Conservation (phyloP, 805 yeast species). For the Kregervanrija fluxuum region DNA sequence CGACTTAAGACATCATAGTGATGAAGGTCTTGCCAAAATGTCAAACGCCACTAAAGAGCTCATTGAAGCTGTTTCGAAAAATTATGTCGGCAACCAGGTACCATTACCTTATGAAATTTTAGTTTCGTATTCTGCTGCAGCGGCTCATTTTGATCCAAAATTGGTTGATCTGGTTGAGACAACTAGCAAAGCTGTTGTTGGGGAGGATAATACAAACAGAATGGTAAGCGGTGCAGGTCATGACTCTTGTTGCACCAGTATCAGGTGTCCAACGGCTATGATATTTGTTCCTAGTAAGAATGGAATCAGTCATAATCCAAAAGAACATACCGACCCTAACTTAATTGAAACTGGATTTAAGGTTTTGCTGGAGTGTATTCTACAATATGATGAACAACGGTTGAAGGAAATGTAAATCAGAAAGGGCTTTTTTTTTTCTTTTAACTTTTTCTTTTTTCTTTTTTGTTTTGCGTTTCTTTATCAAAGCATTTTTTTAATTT, state of each 20-base stretch:
- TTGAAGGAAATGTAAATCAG: too few species aligned
- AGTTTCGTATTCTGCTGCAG: constrained; percentile 2
- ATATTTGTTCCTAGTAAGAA: constrained; percentile 61
- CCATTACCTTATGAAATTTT: background rate
- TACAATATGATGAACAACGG: constrained; percentile 12
- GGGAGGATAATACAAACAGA: constrained; percentile 33
- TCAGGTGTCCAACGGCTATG: constrained; percentile 60
- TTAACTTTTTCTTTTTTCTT: too few species aligned
- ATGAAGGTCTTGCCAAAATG: constrained; percentile 28
- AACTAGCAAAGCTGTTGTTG: constrained; percentile 43
- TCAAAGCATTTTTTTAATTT: too few species aligned
- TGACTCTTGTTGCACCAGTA: constrained; percentile 54
- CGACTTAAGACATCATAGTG: constrained; percentile 49
- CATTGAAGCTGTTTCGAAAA: constrained; percentile 29
- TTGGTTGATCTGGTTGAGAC: constrained; percentile 14
- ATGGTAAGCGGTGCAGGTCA: constrained; percentile 68
- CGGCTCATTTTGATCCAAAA: constrained; percentile 1
- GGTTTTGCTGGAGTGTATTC: constrained; percentile 44
- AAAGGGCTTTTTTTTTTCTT: too few species aligned
- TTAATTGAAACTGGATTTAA: constrained; percentile 51
- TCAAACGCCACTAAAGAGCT: constrained; percentile 22
- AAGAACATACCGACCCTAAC: constrained; percentile 56
- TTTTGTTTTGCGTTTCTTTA: too few species aligned
- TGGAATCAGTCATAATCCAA: constrained; percentile 60
- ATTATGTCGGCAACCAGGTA: constrained; percentile 3